Conservation (phyloP, 2,329 filamentous ascomycete species). For the Calonectria crousiana region DNA sequence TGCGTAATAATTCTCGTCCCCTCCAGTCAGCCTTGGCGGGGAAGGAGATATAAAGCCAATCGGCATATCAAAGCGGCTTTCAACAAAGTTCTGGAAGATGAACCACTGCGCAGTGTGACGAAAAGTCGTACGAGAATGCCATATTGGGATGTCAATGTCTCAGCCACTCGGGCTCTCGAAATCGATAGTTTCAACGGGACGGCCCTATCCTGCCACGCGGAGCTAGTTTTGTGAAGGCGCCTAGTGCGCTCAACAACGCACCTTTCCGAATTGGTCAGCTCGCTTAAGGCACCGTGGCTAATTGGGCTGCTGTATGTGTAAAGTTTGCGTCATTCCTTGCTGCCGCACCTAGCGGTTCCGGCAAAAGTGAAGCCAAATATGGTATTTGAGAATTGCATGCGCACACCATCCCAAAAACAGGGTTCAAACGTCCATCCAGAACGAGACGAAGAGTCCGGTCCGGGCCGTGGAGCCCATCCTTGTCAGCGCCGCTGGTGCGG, state of each 20-base stretch:
- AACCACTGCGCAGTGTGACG: background rate
- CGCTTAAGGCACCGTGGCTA: background rate
- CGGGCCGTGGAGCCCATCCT: background rate
- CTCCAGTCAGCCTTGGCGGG: background rate
- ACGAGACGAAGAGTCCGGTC: background rate
- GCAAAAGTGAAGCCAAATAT: background rate
- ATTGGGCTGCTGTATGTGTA: background rate
- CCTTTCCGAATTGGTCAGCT: background rate
- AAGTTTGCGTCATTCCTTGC: background rate
- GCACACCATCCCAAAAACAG: background rate
- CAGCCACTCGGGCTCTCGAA: background rate
- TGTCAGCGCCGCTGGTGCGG: background rate
- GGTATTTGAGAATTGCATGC: background rate
- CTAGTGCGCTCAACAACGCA: background rate
- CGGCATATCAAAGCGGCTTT: background rate
- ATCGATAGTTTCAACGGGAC: background rate
- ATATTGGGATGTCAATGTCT: background rate
- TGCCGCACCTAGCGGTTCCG: background rate
- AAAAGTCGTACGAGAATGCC: background rate
- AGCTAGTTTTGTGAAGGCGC: background rate
- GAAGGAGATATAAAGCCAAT: background rate
- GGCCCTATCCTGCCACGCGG: background rate
- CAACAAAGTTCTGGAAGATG: background rate
- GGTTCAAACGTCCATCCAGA: background rate
- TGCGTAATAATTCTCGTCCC: background rate